These are phyloP conservation scores for Pichia sp. DNA, from an alignment of 1,139 yeast genomes.

Conservation along the genomic window DNA sequence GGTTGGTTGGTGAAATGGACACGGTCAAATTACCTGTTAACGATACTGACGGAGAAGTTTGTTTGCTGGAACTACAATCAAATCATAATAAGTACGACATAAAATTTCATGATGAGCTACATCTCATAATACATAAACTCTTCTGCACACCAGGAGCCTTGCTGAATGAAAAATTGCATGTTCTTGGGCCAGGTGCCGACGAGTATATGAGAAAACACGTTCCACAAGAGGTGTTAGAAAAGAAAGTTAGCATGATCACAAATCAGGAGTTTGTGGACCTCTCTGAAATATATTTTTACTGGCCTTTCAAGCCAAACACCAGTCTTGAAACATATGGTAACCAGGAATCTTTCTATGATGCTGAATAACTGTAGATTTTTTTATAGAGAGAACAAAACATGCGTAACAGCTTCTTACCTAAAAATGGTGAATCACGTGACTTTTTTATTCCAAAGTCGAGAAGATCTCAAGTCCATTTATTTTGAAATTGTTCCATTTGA, in stretches of 20 bases:
- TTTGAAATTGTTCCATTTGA: no score
- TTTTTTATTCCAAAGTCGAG: no score
- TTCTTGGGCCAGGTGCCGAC: conserved; percentile 79
- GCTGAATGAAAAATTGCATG: conserved; percentile 45
- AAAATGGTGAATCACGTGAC: no score
- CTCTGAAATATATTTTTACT: conserved; percentile 50
- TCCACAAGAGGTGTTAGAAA: conserved; percentile 40
- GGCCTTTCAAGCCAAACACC: conserved; percentile 85
- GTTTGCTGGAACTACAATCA: conserved; percentile 61
- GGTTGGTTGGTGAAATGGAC: conserved; percentile 12
- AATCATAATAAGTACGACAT: conserved; percentile 26
- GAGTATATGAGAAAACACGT: conserved; percentile 50
- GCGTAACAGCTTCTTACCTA: no score
- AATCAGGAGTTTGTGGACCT: conserved; percentile 51
- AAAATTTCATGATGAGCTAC: conserved; percentile 47
- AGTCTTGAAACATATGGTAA: conserved; percentile 39
- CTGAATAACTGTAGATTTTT: conserved; percentile 3
- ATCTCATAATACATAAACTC: conserved; percentile 62
- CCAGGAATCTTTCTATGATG: conserved; percentile 22
- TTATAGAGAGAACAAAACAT: no score
- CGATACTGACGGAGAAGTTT: conserved; percentile 23
- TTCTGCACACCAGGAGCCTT: conserved; percentile 51
- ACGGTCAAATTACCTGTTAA: conserved; percentile 23
- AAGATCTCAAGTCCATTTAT: no score
- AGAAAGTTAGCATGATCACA: conserved; percentile 46